Evolutionary conservation across 176 grass and related monocot genomes (phyloP), one percentile per base, ranked within the genome.

Genomic region (Dactylis glomerata): DNA sequence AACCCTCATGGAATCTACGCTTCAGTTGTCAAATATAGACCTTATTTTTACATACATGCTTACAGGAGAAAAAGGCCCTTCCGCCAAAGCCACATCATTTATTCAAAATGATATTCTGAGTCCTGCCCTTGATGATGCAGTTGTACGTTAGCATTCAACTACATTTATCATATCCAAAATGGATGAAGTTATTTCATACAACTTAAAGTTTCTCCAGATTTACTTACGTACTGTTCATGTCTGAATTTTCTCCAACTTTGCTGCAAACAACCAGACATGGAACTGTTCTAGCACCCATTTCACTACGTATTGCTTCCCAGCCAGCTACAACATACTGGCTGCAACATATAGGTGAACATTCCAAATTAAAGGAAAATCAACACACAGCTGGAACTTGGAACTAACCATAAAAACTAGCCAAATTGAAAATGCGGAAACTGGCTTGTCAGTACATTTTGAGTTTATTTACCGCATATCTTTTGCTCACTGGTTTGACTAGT

Each of bases 61-160:
- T 46, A 87, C 84, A 88, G 91, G 89, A 63, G 88, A 89, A 63
- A 90, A 62, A 81, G 36, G 89, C 70, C 88, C 61, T 81, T 92
- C 91, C 6, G 47, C 56, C 23, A 76, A 79, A 74, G 77, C 84
- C 62, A 91, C 85, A 0, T 89, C 81, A 77, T 64, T 87, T 82
- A 86, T 99, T 92, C 93, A 96, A 69, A 94, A 94, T 89, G 96
- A 99, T 78, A 99, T 99, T 89, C 82, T 96, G 5, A 83, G 51
- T 75, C 91, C 96, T 79, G 75, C 90, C 68, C 81, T 96, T 89
- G 87, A 89, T 59, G 93, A 99, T 79, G 86, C 86, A 51, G 77
- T 78, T 37, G 96, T 98, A 86, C 55, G 69, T 83, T 71, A 27
- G 8, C 62, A 49, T 49, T 78, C 6, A 73, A 57, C 37, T 73